phyloP scores from a whole-genome alignment of 2,329 filamentous ascomycete species.

The Pseudogymnoascus sp. region DNA sequence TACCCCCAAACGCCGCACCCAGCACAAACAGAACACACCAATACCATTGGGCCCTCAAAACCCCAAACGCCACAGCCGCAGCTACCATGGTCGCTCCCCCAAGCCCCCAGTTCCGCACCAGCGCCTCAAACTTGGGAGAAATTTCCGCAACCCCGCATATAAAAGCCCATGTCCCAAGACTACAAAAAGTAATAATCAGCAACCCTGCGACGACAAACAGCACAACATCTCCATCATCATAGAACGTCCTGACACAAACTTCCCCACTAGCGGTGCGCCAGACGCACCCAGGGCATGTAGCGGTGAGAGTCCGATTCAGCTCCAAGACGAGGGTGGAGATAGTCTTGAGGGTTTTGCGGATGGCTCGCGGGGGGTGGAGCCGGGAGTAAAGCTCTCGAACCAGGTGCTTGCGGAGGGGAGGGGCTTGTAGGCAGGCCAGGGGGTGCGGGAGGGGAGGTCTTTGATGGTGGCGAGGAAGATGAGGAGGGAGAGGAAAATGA shows the following conservation, averaged over 20 bases:
- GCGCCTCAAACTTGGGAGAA: neutral
- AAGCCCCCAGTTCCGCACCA: neutral
- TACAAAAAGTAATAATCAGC: neutral
- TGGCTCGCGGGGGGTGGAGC: neutral
- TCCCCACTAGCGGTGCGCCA: neutral
- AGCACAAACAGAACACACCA: neutral
- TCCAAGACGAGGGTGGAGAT: neutral
- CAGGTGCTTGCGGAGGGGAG: neutral
- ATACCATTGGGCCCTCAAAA: neutral
- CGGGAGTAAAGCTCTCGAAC: neutral
- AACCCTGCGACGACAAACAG: neutral
- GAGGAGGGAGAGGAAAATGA: neutral
- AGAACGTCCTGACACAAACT: neutral
- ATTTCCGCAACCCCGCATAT: neutral
- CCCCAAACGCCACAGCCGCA: neutral
- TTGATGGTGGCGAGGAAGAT: neutral
- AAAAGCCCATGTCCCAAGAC: neutral
- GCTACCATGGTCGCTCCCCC: neutral
- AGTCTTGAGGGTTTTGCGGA: neutral
- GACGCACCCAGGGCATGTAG: neutral
- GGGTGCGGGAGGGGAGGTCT: neutral
- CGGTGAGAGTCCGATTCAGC: neutral
- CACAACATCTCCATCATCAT: neutral
- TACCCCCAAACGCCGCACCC: neutral
- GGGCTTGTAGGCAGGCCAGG: neutral